These are phyloP conservation scores for Globisporangium cylindrosporum DNA, from an alignment of 352 stramenopile genomes.

Conservation along the genomic window DNA sequence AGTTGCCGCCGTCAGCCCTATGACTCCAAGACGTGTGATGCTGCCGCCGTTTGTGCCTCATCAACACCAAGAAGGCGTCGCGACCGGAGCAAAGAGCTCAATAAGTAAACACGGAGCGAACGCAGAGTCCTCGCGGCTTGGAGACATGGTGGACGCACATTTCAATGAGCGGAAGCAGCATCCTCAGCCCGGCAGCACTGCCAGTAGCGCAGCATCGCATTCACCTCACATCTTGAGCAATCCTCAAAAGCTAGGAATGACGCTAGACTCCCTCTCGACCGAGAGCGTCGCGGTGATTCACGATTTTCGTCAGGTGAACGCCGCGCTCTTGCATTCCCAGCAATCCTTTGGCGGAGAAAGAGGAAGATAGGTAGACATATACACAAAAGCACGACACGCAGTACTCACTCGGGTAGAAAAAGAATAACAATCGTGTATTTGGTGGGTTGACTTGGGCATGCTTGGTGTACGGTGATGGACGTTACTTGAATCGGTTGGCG, in stretches of 20 bases:
- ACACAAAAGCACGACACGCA: neutral
- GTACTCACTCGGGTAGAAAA: neutral
- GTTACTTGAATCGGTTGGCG: constrained; percentile 61
- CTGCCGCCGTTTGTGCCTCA: constrained; percentile 22
- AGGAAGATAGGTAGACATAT: neutral
- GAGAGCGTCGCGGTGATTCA: constrained; percentile 40
- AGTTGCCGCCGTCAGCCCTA: neutral
- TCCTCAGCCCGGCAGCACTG: constrained; percentile 12
- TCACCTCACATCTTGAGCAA: neutral
- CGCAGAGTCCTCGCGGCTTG: constrained; percentile 21
- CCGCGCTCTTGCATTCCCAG: constrained; percentile 37
- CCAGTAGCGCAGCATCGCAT: neutral
- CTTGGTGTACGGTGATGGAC: neutral
- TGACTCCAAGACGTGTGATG: constrained; percentile 16
- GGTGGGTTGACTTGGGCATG: neutral
- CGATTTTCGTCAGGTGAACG: constrained; percentile 49
- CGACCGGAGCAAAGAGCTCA: neutral
- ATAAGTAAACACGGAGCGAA: neutral
- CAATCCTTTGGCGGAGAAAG: constrained; percentile 16
- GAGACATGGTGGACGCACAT: constrained; percentile 41
- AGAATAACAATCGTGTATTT: constrained; percentile 12
- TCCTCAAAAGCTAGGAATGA: constrained; percentile 1
- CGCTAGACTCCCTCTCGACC: constrained; percentile 8
- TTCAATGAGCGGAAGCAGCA: constrained; percentile 37
- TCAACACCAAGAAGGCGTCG: neutral